Base-by-base conservation (phyloP, 176 grass and related monocot species). In the Hordeum vulgare region DNA sequence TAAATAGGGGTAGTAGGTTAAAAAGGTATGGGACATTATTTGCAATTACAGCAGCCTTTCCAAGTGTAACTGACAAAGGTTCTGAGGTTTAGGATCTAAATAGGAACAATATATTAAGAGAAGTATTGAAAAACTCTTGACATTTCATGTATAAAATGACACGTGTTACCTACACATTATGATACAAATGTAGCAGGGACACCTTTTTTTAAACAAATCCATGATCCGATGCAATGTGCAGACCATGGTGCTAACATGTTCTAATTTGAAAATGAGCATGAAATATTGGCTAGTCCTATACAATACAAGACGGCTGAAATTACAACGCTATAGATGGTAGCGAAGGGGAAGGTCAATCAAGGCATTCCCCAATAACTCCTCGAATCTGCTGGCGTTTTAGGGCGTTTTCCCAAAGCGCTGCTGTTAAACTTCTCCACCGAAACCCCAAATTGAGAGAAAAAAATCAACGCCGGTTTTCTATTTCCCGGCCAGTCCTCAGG, bases 51-150 rank as follows among this genome's bases (percentile, higher is more conserved):
- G 49, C 65, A 39, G 53, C 39, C 25, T 81, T 88, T 58, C 78
- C 80, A 68, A 86, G 92, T 56, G 75, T 81, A 81, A 90, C 95
- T 91, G 86, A 71, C 9, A 78, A 64, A 71, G 63, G 21, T 78
- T 82, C 11, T 4, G 65, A 17, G 26, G 58, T 64, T 86, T n/a
- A 86, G 35, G 37, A 65, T 40, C 53, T 29, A 76, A 76, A 39
- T 49, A 61, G n/a, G 40, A 51, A 65, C 25, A 84, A 75, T 51
- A 45, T 17, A 61, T 44, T 39, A 34, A 13, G 37, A 83, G 37
- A 73, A 20, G 60, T 72, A 70, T 66, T 45, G 20, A 17, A 45
- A 18, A 76, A 20, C 5, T 54, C 54, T 28, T 28, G 64, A 27
- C 35, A 45, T 58, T 77, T 20, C 71, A 20, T 79, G 71, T 35